These are phyloP conservation scores for Pseudocohnilembus persalinus DNA, from an alignment of 169 alveolate species.

Conservation along the genomic window DNA sequence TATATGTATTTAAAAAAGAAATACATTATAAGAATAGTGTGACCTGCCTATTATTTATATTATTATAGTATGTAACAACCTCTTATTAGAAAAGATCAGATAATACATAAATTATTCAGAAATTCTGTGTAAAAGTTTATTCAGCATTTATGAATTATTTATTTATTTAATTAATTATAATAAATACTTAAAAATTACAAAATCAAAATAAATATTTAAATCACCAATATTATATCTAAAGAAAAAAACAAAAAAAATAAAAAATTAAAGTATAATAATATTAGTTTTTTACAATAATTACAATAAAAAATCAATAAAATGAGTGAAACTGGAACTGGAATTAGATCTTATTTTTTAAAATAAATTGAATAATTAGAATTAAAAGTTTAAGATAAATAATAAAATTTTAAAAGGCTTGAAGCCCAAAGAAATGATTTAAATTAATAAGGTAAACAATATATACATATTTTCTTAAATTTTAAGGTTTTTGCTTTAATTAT, in stretches of 20 bases:
- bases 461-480: background rate
- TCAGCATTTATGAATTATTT: no score
- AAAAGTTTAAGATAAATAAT: constrained; percentile 56
- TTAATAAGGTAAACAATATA: constrained; percentile 71
- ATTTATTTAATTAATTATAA: no score
- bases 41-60: no score
- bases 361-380: constrained; percentile 65
- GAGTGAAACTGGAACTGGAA: constrained; percentile 9
- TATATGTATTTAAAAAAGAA: no score
- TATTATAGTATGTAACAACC: no score
- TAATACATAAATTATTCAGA: background rate
- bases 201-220: no score
- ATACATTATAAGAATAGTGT: no score
- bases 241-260: no score
- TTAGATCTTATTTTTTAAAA: constrained; percentile 13
- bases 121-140: background rate
- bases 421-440: constrained; percentile 98
- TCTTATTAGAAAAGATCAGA: background rate
- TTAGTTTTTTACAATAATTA: background rate
- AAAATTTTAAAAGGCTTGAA: constrained; percentile 90
- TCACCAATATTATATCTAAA: no score
- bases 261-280: no score
- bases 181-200: background rate
- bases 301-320: background rate
- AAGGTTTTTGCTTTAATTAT: background rate